phyloP scores from a whole-genome alignment of 345 rosid species.

The Erysimum cheiranthoides region DNA sequence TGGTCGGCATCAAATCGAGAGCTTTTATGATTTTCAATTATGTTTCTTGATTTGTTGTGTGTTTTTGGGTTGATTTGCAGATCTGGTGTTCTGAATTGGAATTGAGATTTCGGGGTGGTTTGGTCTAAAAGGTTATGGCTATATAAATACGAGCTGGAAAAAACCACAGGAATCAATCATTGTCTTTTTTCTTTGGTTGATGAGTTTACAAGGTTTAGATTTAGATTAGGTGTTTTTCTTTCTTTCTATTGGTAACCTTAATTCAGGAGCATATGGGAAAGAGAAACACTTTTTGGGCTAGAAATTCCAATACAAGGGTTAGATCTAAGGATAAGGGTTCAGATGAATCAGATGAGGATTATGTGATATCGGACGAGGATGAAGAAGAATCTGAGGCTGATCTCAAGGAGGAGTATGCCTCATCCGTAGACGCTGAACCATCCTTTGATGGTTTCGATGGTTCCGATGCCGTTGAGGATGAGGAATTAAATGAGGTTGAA shows the following conservation, averaged over 20 bases:
- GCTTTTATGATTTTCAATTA: constrained; percentile 26
- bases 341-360: constrained; percentile 98
- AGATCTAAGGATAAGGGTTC: constrained; percentile 69
- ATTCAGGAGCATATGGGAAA: constrained; percentile 72
- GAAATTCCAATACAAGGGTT: constrained; percentile 54
- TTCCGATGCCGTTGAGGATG: constrained; percentile 50
- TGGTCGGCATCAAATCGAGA: constrained; percentile 28
- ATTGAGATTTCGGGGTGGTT: constrained; percentile 47
- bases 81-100: constrained; percentile 33
- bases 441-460: constrained; percentile 59
- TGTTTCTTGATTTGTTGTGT: constrained; percentile 42
- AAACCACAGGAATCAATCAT: constrained; percentile 35
- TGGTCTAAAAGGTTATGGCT: constrained; percentile 46
- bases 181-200: constrained; percentile 42
- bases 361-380: constrained; percentile 79
- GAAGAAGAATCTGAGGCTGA: constrained; percentile 68
- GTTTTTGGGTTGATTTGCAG: constrained; percentile 39
- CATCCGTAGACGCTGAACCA: constrained; percentile 56
- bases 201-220: constrained; percentile 42
- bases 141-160: constrained; percentile 38
- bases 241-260: constrained; percentile 20
- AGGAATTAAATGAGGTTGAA: constrained; percentile 45
- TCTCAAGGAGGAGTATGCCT: constrained; percentile 63
- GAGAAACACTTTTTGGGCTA: constrained; percentile 64
- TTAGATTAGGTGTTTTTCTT: constrained; percentile 34